These are phyloP conservation scores for Botrytis galanthina DNA, from an alignment of 2,329 filamentous ascomycete species.

Conservation along the genomic window DNA sequence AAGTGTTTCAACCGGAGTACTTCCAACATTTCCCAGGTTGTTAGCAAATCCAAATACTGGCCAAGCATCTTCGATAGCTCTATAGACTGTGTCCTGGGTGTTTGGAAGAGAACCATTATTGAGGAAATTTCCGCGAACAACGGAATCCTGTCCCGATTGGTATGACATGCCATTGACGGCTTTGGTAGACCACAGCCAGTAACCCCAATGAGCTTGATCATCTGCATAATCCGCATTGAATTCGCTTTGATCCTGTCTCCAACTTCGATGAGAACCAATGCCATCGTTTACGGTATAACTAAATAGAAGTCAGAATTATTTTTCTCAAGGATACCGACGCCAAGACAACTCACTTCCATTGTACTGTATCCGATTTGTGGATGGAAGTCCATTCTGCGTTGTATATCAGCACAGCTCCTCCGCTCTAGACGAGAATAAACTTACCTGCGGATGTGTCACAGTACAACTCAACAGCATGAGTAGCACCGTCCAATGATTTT, in stretches of 20 bases:
- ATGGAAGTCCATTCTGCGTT: constrained; percentile 67
- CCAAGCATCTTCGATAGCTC: constrained; percentile 66
- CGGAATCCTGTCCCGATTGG: constrained; percentile 64
- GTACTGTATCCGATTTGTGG: constrained; percentile 51
- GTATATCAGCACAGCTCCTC: neutral
- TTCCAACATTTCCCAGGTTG: constrained; percentile 30
- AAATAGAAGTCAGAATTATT: constrained; percentile 47
- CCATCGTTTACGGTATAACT: constrained; percentile 32
- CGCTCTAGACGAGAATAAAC: constrained; percentile 27
- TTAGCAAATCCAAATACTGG: constrained; percentile 73
- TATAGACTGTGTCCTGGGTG: constrained; percentile 61
- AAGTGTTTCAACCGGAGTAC: constrained; percentile 25
- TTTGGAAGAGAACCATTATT: constrained; percentile 62
- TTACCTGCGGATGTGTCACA: constrained; percentile 68
- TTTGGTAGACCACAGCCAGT: constrained; percentile 72
- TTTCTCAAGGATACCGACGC: constrained; percentile 46
- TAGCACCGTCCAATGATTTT: constrained; percentile 57
- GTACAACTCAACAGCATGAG: constrained; percentile 68
- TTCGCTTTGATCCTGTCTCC: constrained; percentile 32
- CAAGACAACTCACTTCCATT: constrained; percentile 64
- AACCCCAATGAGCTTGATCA: constrained; percentile 72
- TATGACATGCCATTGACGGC: constrained; percentile 55
- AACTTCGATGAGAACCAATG: constrained; percentile 30
- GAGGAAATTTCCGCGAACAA: constrained; percentile 65
- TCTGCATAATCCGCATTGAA: constrained; percentile 36